Evolutionary conservation across 2,329 filamentous ascomycete genomes (phyloP).

Genomic region (Sarocladium brachiariae): DNA sequence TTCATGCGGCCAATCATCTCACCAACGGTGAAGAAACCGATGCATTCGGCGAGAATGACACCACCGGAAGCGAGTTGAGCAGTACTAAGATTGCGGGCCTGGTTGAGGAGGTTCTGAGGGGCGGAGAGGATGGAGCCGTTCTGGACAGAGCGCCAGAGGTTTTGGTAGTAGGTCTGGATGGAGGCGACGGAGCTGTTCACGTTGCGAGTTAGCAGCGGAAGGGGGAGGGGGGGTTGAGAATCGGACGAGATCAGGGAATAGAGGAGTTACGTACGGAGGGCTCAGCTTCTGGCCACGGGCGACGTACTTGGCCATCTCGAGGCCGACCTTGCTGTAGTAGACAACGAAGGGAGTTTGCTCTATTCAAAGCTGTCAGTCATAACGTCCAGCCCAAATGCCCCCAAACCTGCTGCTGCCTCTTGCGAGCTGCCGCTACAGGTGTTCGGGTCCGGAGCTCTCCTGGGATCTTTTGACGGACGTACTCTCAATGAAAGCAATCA

Average conservation of each 20-base stretch:
- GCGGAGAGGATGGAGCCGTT: slow-evolving; percentile 54
- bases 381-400: not conserved
- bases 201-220: slow-evolving; percentile 5
- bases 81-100: slow-evolving; percentile 61
- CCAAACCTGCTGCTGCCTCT: too few relatives aligned
- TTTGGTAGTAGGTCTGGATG: slow-evolving; percentile 83
- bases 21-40: slow-evolving; percentile 96
- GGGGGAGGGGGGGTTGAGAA: not conserved
- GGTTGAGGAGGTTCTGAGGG: slow-evolving; percentile 47
- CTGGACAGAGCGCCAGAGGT: slow-evolving; percentile 61
- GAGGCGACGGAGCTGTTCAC: slow-evolving; percentile 61
- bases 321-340: slow-evolving; percentile 86
- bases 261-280: slow-evolving; percentile 69
- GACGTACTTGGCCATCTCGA: slow-evolving; percentile 83
- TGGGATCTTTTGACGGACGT: too few relatives aligned
- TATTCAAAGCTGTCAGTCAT: slow-evolving; percentile 31
- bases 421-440: too few relatives aligned
- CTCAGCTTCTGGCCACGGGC: slow-evolving; percentile 85
- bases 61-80: slow-evolving; percentile 66
- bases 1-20: slow-evolving; percentile 96
- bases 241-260: not conserved
- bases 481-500: slow-evolving; percentile 82
- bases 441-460: too few relatives aligned
- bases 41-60: slow-evolving; percentile 74
- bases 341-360: slow-evolving; percentile 78